phyloP scores from a whole-genome alignment of 495 filamentous ascomycete genomes.

The Hyaloscypha bicolor region DNA sequence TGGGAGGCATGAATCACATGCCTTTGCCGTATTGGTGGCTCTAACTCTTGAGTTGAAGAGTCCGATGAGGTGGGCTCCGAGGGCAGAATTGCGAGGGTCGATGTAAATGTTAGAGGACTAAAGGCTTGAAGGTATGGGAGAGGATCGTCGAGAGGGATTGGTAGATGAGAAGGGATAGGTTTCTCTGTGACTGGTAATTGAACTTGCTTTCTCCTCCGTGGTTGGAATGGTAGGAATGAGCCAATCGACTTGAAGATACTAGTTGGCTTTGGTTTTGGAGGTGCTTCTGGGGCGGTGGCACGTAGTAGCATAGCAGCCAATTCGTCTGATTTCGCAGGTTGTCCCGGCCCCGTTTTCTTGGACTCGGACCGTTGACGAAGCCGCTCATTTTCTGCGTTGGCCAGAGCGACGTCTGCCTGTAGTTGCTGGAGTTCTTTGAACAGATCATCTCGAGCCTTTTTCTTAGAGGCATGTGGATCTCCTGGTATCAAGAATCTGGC shows the following conservation, averaged over 20 bases:
- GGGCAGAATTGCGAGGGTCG: conserved; percentile 44
- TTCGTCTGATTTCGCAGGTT: conserved; percentile 24
- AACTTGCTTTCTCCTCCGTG: conserved; percentile 29
- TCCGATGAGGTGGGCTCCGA: conserved; percentile 30
- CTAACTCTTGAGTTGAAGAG: conserved; percentile 6
- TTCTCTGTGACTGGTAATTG: conserved; percentile 27
- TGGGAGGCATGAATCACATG: conserved; percentile 41
- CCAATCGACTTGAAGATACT: conserved; percentile 42
- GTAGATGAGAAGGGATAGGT: conserved; percentile 51
- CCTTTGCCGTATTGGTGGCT: conserved; percentile 32
- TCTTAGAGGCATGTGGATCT: conserved; percentile 30
- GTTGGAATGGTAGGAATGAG: conserved; percentile 51
- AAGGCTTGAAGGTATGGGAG: conserved; percentile 61
- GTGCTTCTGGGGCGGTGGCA: conserved; percentile 17
- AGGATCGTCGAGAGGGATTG: conserved; percentile 54
- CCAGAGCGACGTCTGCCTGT: conserved; percentile 32
- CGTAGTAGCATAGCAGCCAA: conserved; percentile 20
- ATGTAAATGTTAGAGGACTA: conserved; percentile 54
- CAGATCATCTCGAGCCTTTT: conserved; percentile 27
- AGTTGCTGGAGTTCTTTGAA: conserved; percentile 31
- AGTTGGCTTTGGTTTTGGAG: conserved; percentile 38
- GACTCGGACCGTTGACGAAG: conserved; percentile 23
- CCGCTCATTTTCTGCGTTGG: conserved; percentile 32
- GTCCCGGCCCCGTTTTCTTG: background rate
- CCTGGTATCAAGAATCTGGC: conserved; percentile 25